Evolutionary conservation across 2,329 filamentous ascomycete genomes (phyloP), one percentile per base, ranked within the genome.

Genomic region (Madurella mycetomatis): DNA sequence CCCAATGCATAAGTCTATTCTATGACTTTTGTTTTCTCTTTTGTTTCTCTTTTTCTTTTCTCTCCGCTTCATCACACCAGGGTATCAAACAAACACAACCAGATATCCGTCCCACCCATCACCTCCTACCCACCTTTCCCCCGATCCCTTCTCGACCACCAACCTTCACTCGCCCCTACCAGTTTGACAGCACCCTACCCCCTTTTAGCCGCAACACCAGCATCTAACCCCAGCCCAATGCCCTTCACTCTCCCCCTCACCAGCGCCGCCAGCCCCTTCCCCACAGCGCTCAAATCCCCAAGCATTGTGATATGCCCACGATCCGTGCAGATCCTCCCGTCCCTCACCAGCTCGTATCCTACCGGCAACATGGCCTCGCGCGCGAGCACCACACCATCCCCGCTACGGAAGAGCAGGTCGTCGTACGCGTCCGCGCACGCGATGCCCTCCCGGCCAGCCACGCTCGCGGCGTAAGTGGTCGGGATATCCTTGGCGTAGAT

Each of bases 401-500:
- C 91, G 18, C 86, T 86, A 0, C 88, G 87, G 72, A 96, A 96
- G 0, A 90, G 82, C 2, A 97, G 77, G 62, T 95, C 86, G 60
- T 95, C 90, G 67, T 95, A 96, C 0, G 84, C 86, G 69, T 95
- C 90, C 0, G 83, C 75, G 57, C 84, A 83, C 47, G 84, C 81
- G 61, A 96, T 96, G 0, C 80, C 84, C 51, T 92, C 90, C 3
- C 80, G 77, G 2, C 83, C 83, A 13, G 80, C 73, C 0, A 97
- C 90, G 43, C 86, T 84, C 0, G 89, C 90, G 0, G 87, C 90
- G 66, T 85, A 90, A 1, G 95, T 88, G 0, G 92, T 96, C 0
- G 92, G 92, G 1, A 87, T 88, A 19, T 84, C 84, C 69, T 95
- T 96, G 53, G 89, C 88, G 71, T 95, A 96, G 9, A 97, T 82